phyloP scores from a whole-genome alignment of 148 eudicot species.

The Dysphania ambrosioides region DNA sequence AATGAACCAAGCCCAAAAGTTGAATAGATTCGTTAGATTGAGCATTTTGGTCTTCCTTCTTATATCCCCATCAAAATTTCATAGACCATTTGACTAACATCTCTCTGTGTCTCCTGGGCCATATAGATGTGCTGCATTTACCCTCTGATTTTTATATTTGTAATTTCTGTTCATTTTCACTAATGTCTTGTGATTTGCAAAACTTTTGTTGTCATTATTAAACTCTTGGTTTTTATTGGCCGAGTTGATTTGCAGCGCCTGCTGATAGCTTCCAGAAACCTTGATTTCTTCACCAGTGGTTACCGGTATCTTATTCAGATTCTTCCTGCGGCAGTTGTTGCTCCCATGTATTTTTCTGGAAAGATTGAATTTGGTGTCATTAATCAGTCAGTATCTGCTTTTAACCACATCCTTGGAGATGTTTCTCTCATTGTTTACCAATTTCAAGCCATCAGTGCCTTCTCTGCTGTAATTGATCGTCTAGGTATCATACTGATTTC shows the following conservation, averaged over 20 bases:
- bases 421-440: constrained; percentile 89
- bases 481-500: constrained; percentile 48
- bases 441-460: constrained; percentile 96
- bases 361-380: constrained; percentile 98
- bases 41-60: too few relatives aligned
- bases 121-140: background rate
- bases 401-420: constrained; percentile 98
- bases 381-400: constrained; percentile 93
- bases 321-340: constrained; percentile 98
- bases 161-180: background rate
- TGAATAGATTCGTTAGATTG: too few relatives aligned
- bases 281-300: constrained; percentile 98
- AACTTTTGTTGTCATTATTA: background rate
- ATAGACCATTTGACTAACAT: too few relatives aligned
- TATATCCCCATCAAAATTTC: too few relatives aligned
- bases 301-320: constrained; percentile 94
- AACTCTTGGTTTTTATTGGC: background rate
- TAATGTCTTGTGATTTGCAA: background rate
- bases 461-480: constrained; percentile 94
- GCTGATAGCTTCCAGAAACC: constrained; percentile 86
- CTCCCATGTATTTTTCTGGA: constrained; percentile 96
- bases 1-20: too few relatives aligned
- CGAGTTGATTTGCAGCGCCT: constrained; percentile 56
- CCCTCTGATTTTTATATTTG: background rate
- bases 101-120: background rate